Base-by-base conservation (phyloP, 2,329 filamentous ascomycete species). In the Hypoxylon sp. region DNA sequence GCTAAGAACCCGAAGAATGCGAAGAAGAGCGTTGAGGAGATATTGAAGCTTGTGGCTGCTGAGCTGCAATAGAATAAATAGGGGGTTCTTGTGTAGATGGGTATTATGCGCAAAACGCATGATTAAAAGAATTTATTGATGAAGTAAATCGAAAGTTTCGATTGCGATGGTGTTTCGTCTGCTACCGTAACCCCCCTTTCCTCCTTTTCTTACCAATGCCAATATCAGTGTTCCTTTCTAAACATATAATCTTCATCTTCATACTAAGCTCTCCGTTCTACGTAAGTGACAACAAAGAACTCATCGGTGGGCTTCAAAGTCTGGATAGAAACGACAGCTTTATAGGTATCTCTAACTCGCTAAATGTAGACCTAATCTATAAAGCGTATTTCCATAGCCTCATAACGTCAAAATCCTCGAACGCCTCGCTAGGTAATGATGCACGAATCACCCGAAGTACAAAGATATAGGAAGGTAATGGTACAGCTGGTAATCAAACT, bases 1-100 rank as follows among this genome's bases (percentile, higher is more conserved):
- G 89, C 91, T 17, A 99, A 99, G 85, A 89, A 94, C 75, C 95
- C 95, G 0, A 87, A 86, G 80, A 97, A 97, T 80, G 92, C 92
- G 24, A 84, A 87, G 60, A 91, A 91, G 83, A 85, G 86, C 10
- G 87, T 88, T 0, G 94, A 97, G 80, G 94, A 97, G 79, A 86
- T 98, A 14, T 78, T 99, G 74, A 93, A 92, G 82, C 80, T 94
- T 70, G 94, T 97, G 22, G 91, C 92, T 62, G 69, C 71, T 2
- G 74, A 77, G 66, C 52, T 77, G 26, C 70, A 71, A 26, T 75
- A 65, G 59, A 31, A 29, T 13, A 13, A 22, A 48, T 5, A 48
- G 46, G 29, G n/a, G 9, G 47, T 3, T 29, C 24, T 31, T 54
- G 52, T 29, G 33, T 17, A 44, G 35, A 44, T 44, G 22, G 52